phyloP scores from a whole-genome alignment of 176 grass and related monocot genomes.

The Lolium rigidum region DNA sequence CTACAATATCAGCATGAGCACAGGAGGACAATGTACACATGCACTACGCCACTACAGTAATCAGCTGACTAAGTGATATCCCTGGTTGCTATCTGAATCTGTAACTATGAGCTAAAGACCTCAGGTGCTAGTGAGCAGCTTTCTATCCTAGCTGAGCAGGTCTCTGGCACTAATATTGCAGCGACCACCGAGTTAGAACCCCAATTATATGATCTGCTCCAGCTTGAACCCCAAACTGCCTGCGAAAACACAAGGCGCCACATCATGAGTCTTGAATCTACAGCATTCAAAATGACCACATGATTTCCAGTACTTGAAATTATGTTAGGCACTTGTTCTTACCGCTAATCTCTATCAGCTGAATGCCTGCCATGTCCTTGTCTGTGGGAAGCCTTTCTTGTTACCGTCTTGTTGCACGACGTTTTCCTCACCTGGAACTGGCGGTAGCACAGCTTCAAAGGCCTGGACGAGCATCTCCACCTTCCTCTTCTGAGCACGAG shows the following conservation, averaged over 20 bases:
- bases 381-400: constrained; percentile 21
- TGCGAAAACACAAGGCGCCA: background rate
- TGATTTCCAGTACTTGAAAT: background rate
- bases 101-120: constrained; percentile 26
- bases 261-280: background rate
- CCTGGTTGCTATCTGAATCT: constrained; percentile 13
- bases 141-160: constrained; percentile 43
- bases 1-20: constrained; percentile 42
- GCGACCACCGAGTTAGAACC: constrained; percentile 53
- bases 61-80: background rate
- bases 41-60: background rate
- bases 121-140: background rate
- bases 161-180: constrained; percentile 71
- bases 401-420: constrained; percentile 24
- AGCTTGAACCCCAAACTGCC: constrained; percentile 34
- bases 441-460: constrained; percentile 74
- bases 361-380: constrained; percentile 52
- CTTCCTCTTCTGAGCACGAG: constrained; percentile 52
- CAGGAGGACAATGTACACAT: constrained; percentile 35
- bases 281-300: background rate
- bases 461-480: constrained; percentile 86
- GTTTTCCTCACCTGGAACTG: constrained; percentile 25
- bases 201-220: constrained; percentile 47
- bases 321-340: background rate
- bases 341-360: constrained; percentile 41